These are phyloP conservation scores for Aspergillus sparsus DNA, from an alignment of 495 filamentous ascomycete species.

Conservation along the genomic window DNA sequence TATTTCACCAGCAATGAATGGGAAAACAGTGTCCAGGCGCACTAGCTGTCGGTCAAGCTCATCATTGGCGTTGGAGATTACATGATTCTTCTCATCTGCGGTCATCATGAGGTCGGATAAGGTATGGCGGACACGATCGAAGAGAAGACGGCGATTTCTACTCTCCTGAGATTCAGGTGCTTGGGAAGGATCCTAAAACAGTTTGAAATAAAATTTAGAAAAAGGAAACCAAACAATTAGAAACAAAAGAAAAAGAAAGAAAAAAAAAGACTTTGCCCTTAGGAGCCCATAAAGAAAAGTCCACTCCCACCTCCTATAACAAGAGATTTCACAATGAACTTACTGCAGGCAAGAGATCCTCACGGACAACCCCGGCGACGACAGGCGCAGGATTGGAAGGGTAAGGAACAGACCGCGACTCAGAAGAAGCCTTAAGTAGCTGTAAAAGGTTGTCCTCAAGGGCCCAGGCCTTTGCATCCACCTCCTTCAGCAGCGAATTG, in stretches of 20 bases:
- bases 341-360: conserved; percentile 43
- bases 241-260: conserved; percentile 9
- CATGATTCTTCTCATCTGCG: conserved; percentile 95
- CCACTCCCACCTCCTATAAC: not conserved
- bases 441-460: conserved; percentile 63
- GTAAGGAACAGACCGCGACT: conserved; percentile 49
- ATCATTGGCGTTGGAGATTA: conserved; percentile 85
- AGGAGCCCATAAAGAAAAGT: conserved; percentile 5
- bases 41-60: conserved; percentile 81
- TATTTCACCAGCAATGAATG: conserved; percentile 81
- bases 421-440: conserved; percentile 66
- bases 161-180: conserved; percentile 40
- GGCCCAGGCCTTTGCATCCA: conserved; percentile 81
- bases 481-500: conserved; percentile 92
- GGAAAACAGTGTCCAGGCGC: conserved; percentile 80
- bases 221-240: conserved; percentile 7
- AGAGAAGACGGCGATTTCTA: conserved; percentile 62
- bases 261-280: not conserved
- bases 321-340: conserved; percentile 11
- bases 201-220: conserved; percentile 8
- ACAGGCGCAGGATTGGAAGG: conserved; percentile 44
- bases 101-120: conserved; percentile 78
- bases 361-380: conserved; percentile 40
- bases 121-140: conserved; percentile 59
- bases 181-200: conserved; percentile 33